phyloP scores from a whole-genome alignment of 2,329 filamentous ascomycete species.

The Curvularia lunata region DNA sequence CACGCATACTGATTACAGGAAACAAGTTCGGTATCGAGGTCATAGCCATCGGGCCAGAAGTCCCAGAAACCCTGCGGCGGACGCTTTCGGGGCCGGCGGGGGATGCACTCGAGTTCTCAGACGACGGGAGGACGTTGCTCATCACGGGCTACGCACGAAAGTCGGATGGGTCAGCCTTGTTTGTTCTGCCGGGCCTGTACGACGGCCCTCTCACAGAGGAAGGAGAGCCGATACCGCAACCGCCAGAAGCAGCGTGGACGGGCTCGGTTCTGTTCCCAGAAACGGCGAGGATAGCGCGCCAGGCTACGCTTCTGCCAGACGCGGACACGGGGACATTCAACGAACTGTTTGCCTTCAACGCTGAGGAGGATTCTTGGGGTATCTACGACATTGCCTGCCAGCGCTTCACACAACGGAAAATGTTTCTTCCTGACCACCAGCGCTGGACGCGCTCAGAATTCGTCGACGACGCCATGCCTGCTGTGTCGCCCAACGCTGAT shows the following conservation, averaged over 20 bases:
- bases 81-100: slow-evolving; percentile 47
- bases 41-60: slow-evolving; percentile 71
- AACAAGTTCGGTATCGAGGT: slow-evolving; percentile 92
- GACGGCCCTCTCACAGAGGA: slow-evolving; percentile 51
- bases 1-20: slow-evolving; percentile 80
- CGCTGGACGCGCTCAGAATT: slow-evolving; percentile 49
- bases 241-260: slow-evolving; percentile 49
- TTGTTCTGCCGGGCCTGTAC: slow-evolving; percentile 48
- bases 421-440: slow-evolving; percentile 48
- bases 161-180: slow-evolving; percentile 45
- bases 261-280: slow-evolving; percentile 51
- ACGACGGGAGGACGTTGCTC: slow-evolving; percentile 49
- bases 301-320: slow-evolving; percentile 50
- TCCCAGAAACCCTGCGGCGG: slow-evolving; percentile 48
- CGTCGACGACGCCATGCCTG: slow-evolving; percentile 50
- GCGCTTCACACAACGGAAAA: slow-evolving; percentile 48
- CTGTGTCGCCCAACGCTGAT: slow-evolving; percentile 48
- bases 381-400: slow-evolving; percentile 50
- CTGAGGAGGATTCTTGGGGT: slow-evolving; percentile 50
- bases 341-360: slow-evolving; percentile 51
- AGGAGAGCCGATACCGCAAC: slow-evolving; percentile 46
- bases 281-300: slow-evolving; percentile 46
- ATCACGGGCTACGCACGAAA: slow-evolving; percentile 49
- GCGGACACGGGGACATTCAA: slow-evolving; percentile 48
- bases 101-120: slow-evolving; percentile 49